Conservation (phyloP, 2,329 filamentous ascomycete species). For the Escovopsis sp. region DNA sequence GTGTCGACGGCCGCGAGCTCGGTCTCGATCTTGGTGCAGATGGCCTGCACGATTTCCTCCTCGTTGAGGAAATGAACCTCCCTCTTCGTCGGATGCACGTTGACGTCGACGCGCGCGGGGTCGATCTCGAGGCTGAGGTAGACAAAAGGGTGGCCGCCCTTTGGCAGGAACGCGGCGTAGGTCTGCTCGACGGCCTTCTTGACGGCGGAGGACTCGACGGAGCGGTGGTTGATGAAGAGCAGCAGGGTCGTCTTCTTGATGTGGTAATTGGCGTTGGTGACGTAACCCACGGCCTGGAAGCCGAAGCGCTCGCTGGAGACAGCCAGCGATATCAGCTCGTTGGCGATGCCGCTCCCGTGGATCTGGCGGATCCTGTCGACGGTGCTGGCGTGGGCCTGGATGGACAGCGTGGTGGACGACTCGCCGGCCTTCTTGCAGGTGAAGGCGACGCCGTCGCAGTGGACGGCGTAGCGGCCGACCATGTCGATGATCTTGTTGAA, state of each 20-base stretch:
- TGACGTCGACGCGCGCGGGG: slow-evolving; percentile 84
- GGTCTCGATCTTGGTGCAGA: slow-evolving; percentile 66
- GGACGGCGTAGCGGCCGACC: slow-evolving; percentile 82
- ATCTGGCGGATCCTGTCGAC: slow-evolving; percentile 82
- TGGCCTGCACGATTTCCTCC: slow-evolving; percentile 79
- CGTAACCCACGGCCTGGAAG: slow-evolving; percentile 66
- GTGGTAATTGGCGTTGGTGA: slow-evolving; percentile 88
- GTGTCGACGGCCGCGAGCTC: slow-evolving; percentile 79
- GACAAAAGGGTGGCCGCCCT: slow-evolving; percentile 84
- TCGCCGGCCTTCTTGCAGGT: slow-evolving; percentile 96
- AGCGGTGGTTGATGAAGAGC: slow-evolving; percentile 91
- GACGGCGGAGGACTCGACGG: slow-evolving; percentile 76
- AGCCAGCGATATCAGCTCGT: slow-evolving; percentile 68
- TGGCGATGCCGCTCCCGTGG: slow-evolving; percentile 69
- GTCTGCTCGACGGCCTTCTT: slow-evolving; percentile 86
- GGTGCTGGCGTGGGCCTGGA: slow-evolving; percentile 55
- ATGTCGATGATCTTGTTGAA: slow-evolving; percentile 97
- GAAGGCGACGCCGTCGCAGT: slow-evolving; percentile 82
- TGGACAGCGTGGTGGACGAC: slow-evolving; percentile 64
- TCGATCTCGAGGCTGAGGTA: slow-evolving; percentile 91
- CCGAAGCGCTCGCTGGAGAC: slow-evolving; percentile 63
- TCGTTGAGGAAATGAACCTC: slow-evolving; percentile 97
- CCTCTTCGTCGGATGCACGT: slow-evolving; percentile 90
- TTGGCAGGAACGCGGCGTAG: slow-evolving; percentile 76
- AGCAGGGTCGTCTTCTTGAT: slow-evolving; percentile 78